Evolutionary conservation across 1,284 basidiomycete species (phyloP).

Genomic region (Ceratobasidium sp.): DNA sequence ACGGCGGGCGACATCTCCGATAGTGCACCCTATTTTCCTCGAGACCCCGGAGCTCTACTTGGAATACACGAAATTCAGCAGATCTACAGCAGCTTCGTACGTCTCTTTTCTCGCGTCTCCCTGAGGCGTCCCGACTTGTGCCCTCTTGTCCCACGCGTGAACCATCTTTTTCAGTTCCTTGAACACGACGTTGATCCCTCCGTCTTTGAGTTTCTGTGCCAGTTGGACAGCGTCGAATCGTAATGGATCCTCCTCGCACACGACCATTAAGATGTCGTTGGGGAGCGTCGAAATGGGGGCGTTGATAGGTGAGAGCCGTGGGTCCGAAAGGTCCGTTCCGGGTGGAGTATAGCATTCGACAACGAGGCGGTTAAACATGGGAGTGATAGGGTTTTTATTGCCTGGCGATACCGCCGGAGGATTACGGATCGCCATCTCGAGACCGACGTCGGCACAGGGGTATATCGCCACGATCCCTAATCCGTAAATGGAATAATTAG

Average conservation of each 20-base stretch:
- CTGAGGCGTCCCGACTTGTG: background rate
- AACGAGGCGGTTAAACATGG: background rate
- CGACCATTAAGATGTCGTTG: constrained; percentile 1
- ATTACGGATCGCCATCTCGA: background rate
- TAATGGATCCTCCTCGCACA: constrained; percentile 8
- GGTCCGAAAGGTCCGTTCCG: background rate
- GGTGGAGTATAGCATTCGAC: background rate
- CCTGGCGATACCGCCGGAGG: background rate
- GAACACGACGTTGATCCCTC: constrained; percentile 13
- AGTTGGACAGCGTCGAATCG: constrained; percentile 1
- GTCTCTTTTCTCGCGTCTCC: constrained; percentile 2
- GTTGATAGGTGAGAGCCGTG: constrained; percentile 8
- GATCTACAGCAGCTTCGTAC: constrained; percentile 5
- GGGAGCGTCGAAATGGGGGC: constrained; percentile 3
- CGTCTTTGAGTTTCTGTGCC: constrained; percentile 1
- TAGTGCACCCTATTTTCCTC: no score
- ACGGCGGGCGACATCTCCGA: no score
- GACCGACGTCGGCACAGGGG: background rate
- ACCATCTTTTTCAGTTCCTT: constrained; percentile 1
- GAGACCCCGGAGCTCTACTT: background rate
- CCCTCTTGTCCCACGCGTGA: constrained; percentile 19
- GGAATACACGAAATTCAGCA: constrained; percentile 2
- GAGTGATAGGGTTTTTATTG: background rate
- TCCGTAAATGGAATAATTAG: background rate
- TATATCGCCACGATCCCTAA: constrained; percentile 5